Percentiles rank a stretch among this genome's conserved stretches.
phyloP scores from a whole-genome alignment of 176 grass and related monocot species.

The Themeda triandra region DNA sequence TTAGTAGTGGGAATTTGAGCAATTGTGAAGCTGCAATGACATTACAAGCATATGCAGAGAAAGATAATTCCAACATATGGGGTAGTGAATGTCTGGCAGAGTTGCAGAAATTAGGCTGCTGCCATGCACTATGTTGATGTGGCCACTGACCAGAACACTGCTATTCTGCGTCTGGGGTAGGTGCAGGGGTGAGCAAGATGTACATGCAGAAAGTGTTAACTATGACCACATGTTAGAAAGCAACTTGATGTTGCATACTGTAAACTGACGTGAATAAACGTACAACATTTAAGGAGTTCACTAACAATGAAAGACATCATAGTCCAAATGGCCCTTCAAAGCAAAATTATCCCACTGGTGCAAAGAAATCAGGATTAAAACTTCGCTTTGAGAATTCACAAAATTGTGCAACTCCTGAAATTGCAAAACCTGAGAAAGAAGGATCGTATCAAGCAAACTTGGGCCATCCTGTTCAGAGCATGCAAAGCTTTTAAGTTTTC shows the following conservation, averaged over 20 bases:
- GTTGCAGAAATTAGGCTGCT: background rate
- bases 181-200: background rate
- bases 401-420: background rate
- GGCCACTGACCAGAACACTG: background rate
- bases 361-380: conserved; percentile 7
- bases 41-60: background rate
- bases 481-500: conserved; percentile 6
- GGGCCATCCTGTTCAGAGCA: conserved; percentile 16
- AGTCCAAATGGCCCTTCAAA: conserved; percentile 43
- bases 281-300: background rate
- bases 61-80: too few relatives aligned
- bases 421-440: conserved; percentile 56
- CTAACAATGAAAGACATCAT: conserved; percentile 21
- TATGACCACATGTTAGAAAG: background rate
- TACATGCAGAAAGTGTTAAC: background rate
- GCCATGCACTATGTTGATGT: background rate
- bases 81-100: background rate
- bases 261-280: background rate
- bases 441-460: conserved; percentile 43
- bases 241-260: background rate
- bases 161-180: background rate
- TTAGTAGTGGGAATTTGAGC: background rate
- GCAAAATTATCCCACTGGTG: conserved; percentile 58
- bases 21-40: background rate
- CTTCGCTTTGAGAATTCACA: background rate